Percentiles rank a stretch among this genome's conserved stretches.
phyloP scores from a whole-genome alignment of 2,329 filamentous ascomycete genomes.

The Cercospora zeina region DNA sequence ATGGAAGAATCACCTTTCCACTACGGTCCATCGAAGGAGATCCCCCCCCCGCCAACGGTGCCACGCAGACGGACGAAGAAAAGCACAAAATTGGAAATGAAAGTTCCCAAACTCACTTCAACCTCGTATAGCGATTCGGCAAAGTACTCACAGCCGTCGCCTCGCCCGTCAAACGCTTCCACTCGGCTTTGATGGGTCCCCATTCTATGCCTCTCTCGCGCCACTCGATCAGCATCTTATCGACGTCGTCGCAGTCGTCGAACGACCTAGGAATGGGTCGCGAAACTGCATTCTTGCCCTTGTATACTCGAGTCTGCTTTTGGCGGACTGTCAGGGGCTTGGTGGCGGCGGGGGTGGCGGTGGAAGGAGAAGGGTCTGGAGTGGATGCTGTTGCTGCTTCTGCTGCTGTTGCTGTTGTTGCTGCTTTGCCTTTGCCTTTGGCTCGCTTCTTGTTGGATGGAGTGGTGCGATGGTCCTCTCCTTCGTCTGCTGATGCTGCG shows the following conservation, averaged over 20 bases:
- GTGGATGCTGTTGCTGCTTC: not conserved
- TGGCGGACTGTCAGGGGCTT: not conserved
- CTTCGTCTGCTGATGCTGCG: not conserved
- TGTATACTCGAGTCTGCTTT: conserved; percentile 19
- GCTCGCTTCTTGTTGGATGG: conserved; percentile 18
- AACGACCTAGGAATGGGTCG: conserved; percentile 29
- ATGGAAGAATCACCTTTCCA: no score
- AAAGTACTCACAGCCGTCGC: conserved; percentile 41
- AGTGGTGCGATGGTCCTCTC: conserved; percentile 5
- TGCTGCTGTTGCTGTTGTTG: not conserved
- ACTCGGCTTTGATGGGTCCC: conserved; percentile 34
- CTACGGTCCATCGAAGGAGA: no score
- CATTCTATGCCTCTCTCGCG: conserved; percentile 35
- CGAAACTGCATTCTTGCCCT: conserved; percentile 17
- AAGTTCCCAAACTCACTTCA: conserved; percentile 16
- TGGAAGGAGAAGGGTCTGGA: not conserved
- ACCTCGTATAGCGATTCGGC: conserved; percentile 42
- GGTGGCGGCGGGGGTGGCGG: not conserved
- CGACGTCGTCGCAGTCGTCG: conserved; percentile 36
- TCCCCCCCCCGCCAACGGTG: no score
- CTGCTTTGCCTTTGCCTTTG: conserved; percentile 8
- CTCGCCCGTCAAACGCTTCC: conserved; percentile 39
- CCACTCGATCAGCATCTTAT: conserved; percentile 35
- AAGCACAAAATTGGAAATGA: no score
- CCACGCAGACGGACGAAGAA: no score